Percentiles rank a stretch among this genome's conserved stretches.
Evolutionary conservation across 495 filamentous ascomycete genomes (phyloP).

Genomic region (Penicillium canescens): DNA sequence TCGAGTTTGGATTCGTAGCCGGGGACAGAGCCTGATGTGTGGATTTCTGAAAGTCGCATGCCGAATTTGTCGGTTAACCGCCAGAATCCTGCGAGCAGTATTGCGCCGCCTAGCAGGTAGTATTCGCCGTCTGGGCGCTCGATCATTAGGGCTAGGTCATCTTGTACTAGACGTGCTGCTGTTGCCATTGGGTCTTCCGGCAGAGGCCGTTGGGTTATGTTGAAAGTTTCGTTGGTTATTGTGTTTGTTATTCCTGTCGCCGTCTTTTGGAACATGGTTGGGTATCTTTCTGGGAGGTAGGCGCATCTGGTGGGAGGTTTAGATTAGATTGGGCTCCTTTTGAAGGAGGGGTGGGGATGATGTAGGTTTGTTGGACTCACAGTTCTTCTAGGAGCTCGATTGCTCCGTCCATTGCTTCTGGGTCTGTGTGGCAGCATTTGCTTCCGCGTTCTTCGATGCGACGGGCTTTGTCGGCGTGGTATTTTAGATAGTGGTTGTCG

Average conservation of each 20-base stretch:
- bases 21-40: constrained; percentile 79
- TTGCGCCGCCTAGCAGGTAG: constrained; percentile 77
- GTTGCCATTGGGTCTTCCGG: constrained; percentile 82
- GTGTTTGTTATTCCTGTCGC: constrained; percentile 68
- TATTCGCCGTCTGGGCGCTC: constrained; percentile 79
- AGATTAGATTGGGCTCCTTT: neutral
- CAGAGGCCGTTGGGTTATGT: constrained; percentile 65
- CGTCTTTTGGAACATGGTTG: constrained; percentile 67
- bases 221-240: constrained; percentile 70
- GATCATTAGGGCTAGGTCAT: constrained; percentile 87
- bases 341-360: neutral
- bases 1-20: constrained; percentile 75
- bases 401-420: constrained; percentile 74
- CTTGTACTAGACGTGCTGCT: constrained; percentile 72
- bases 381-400: constrained; percentile 81
- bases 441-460: constrained; percentile 70
- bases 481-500: constrained; percentile 78
- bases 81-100: constrained; percentile 87
- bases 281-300: constrained; percentile 83
- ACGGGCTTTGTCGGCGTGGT: constrained; percentile 70
- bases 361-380: constrained; percentile 23
- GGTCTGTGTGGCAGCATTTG: constrained; percentile 70
- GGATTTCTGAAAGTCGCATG: constrained; percentile 82
- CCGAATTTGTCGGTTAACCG: constrained; percentile 80
- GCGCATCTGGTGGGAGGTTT: constrained; percentile 35